Percentiles rank a stretch among this genome's conserved stretches.
Evolutionary conservation across 495 filamentous ascomycete genomes (phyloP).

Genomic region (Bacidia rubella): DNA sequence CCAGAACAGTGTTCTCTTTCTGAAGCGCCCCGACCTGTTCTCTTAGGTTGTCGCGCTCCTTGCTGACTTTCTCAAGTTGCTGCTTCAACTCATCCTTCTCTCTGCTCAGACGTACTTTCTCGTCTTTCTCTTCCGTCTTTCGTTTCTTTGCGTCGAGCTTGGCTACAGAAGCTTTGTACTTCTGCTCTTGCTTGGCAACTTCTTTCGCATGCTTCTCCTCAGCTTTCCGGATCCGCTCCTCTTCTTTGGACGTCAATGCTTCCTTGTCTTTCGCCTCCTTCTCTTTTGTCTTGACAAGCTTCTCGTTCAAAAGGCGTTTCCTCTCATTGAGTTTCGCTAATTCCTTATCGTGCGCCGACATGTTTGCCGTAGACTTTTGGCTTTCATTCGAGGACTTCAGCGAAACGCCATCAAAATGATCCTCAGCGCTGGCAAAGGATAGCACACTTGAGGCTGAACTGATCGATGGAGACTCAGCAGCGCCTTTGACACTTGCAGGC

Average conservation of each 20-base stretch:
- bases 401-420: conserved; percentile 17
- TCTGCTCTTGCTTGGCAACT: conserved; percentile 48
- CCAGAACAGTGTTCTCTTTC: conserved; percentile 42
- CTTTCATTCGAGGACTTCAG: conserved; percentile 9
- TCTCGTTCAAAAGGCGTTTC: conserved; percentile 55
- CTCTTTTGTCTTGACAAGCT: conserved; percentile 40
- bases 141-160: conserved; percentile 46
- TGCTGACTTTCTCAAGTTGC: conserved; percentile 41
- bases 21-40: conserved; percentile 52
- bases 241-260: conserved; percentile 30
- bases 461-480: conserved; percentile 25
- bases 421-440: conserved; percentile 26
- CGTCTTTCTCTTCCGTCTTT: conserved; percentile 40
- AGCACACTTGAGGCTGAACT: conserved; percentile 17
- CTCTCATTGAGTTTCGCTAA: conserved; percentile 60
- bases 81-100: conserved; percentile 41
- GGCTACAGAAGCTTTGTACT: conserved; percentile 45
- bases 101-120: conserved; percentile 40
- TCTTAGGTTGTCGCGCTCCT: conserved; percentile 47
- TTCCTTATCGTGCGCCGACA: conserved; percentile 51
- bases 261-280: conserved; percentile 34
- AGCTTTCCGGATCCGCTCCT: conserved; percentile 34
- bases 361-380: conserved; percentile 14
- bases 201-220: conserved; percentile 47
- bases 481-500: conserved; percentile 12